Conservation (phyloP, 805 yeast species). For the Jamesozyma piceae region DNA sequence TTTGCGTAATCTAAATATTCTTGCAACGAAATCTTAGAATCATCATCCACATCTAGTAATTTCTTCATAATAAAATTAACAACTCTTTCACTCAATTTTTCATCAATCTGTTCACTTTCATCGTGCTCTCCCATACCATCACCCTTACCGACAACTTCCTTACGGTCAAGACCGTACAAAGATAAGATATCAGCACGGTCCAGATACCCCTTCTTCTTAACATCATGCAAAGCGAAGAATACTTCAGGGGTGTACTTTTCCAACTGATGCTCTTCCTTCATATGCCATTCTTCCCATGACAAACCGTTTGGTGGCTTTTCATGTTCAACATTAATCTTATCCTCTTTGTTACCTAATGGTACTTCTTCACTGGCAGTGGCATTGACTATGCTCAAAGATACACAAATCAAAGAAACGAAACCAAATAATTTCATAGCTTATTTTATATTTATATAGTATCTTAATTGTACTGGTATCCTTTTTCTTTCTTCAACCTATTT, state of each 20-base stretch:
- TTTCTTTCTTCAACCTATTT: no score
- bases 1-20: slow-evolving; percentile 61
- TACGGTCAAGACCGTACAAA: slow-evolving; percentile 70
- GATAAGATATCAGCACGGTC: slow-evolving; percentile 57
- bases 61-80: slow-evolving; percentile 41
- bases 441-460: no score
- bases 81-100: slow-evolving; percentile 45
- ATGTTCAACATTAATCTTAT: slow-evolving; percentile 23
- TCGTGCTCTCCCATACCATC: slow-evolving; percentile 81
- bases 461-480: no score
- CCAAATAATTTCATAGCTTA: not conserved
- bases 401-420: not conserved
- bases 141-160: slow-evolving; percentile 73
- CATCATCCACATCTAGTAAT: slow-evolving; percentile 56
- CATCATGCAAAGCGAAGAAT: slow-evolving; percentile 76
- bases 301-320: slow-evolving; percentile 44
- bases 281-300: slow-evolving; percentile 81
- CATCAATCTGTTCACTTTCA: slow-evolving; percentile 51
- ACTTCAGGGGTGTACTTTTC: slow-evolving; percentile 64
- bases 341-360: slow-evolving; percentile 3
- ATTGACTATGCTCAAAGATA: not conserved
- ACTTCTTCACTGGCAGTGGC: not conserved
- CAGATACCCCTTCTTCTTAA: slow-evolving; percentile 48
- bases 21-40: slow-evolving; percentile 52
- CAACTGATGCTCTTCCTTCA: slow-evolving; percentile 78